Percentiles rank a stretch among this genome's conserved stretches.
These are phyloP conservation scores for Amanita exitialis DNA, from an alignment of 768 basidiomycete genomes.

Conservation along the genomic window DNA sequence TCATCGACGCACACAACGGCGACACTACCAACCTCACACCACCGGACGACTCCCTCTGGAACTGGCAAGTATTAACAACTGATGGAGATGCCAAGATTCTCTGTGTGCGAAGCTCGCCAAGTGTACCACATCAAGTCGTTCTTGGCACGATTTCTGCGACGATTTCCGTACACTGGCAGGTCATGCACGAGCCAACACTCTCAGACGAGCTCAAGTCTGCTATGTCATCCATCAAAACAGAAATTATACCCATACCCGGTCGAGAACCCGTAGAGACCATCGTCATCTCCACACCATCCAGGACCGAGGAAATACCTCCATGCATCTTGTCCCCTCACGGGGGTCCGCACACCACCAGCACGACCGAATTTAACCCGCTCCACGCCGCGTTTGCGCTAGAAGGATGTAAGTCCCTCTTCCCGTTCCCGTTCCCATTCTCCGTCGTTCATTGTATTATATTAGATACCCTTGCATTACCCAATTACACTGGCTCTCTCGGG, in stretches of 20 bases:
- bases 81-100: conserved; percentile 33
- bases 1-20: conserved; percentile 29
- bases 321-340: conserved; percentile 52
- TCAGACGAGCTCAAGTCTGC: conserved; percentile 27
- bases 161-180: not conserved
- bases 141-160: conserved; percentile 22
- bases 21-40: conserved; percentile 24
- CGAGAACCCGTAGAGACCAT: not conserved
- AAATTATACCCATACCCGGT: not conserved
- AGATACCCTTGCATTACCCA: conserved; percentile 50
- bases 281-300: not conserved
- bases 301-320: not conserved
- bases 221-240: conserved; percentile 23
- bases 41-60: not conserved
- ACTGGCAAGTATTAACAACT: conserved; percentile 45
- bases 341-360: conserved; percentile 45
- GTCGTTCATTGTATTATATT: not conserved
- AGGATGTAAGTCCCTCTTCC: conserved; percentile 44
- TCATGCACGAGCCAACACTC: not conserved
- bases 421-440: not conserved
- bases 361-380: conserved; percentile 36
- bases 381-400: conserved; percentile 39
- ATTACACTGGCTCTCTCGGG: conserved; percentile 62
- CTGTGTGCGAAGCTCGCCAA: conserved; percentile 39
- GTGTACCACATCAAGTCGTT: conserved; percentile 36